phyloP scores from a whole-genome alignment of 2,329 filamentous ascomycete genomes.

The Didymellaceae sp. region DNA sequence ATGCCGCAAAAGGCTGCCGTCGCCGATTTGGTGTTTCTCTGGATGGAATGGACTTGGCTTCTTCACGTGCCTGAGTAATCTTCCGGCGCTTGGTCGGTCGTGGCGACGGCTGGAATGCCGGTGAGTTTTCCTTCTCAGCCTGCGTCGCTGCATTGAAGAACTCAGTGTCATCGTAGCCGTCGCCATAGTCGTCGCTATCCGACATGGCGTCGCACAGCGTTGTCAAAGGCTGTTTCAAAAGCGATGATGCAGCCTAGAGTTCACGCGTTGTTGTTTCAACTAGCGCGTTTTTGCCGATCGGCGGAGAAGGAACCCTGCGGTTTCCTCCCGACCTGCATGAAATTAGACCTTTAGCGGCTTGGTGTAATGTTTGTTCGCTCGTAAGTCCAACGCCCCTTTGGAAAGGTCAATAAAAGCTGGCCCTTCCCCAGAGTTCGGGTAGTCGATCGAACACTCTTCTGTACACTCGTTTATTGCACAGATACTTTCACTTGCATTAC shows the following conservation, averaged over 20 bases:
- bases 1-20: constrained; percentile 31
- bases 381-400: constrained; percentile 8
- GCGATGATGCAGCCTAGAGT: constrained; percentile 25
- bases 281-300: constrained; percentile 34
- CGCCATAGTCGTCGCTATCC: constrained; percentile 65
- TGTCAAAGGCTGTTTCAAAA: constrained; percentile 21
- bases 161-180: constrained; percentile 70
- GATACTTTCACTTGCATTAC: constrained; percentile 10
- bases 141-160: constrained; percentile 67
- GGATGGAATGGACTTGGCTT: constrained; percentile 29
- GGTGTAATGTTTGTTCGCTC: constrained; percentile 6
- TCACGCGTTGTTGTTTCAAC: constrained; percentile 31
- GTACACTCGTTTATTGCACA: constrained; percentile 16
- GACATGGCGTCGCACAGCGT: constrained; percentile 24
- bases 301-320: constrained; percentile 28
- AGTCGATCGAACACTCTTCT: constrained; percentile 9
- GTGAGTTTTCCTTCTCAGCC: constrained; percentile 43
- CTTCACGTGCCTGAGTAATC: constrained; percentile 35
- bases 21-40: constrained; percentile 24
- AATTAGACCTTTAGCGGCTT: neutral
- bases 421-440: constrained; percentile 10
- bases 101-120: constrained; percentile 43
- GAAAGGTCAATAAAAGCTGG: constrained; percentile 11
- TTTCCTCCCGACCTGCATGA: constrained; percentile 13
- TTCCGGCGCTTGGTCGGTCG: constrained; percentile 48